Base-by-base conservation (phyloP, 164 flowering plant genomes). In the Chloranthus sessilifolius region DNA sequence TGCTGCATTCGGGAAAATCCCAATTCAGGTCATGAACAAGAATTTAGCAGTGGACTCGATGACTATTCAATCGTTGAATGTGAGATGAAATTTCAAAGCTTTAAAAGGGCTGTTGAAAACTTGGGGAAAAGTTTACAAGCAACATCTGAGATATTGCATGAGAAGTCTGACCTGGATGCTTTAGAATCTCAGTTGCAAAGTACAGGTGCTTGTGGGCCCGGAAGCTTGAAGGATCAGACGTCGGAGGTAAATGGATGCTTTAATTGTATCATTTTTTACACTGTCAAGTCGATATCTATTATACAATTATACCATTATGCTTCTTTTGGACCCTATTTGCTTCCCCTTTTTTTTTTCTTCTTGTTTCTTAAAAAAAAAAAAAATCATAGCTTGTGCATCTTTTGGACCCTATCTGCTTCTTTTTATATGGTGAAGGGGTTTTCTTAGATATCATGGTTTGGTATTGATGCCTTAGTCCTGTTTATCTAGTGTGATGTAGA, bases 81-180 rank as follows among this genome's bases (percentile, higher is more conserved):
- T 59, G 86, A 83, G 37, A 69, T 79, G 74, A 87, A 85, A 77
- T 54, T 89, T 24, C 90, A 85, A 53, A 85, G 86, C 35, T 61
- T 78, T n/a, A 85, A 65, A 64, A 73, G 82, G 51, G 85, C 80
- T 45, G 59, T 63, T 50, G 90, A 87, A 53, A 85, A 62, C 59
- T 40, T 94, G 28, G 64, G 50, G 31, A 77, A 71, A 62, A 82
- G 87, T 66, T 69, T 83, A 69, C 76, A 78, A 58, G 68, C 62
- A 4, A 29, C 76, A 20, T 69, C 90, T 47, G 34, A 45, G 24
- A 65, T 80, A 51, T 57, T 87, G 63, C 76, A 76, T 31, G 87
- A 85, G 58, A 86, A 82, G 61, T 59, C 78, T 16, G 61, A 53
- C 24, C 43, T 44, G 14, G 59, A 42, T 52, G 47, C 60, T 38